Evolutionary conservation across 208 protist genomes (phyloP), one percentile per base, ranked within the genome.

Genomic region (Trypanosoma cruzi): DNA sequence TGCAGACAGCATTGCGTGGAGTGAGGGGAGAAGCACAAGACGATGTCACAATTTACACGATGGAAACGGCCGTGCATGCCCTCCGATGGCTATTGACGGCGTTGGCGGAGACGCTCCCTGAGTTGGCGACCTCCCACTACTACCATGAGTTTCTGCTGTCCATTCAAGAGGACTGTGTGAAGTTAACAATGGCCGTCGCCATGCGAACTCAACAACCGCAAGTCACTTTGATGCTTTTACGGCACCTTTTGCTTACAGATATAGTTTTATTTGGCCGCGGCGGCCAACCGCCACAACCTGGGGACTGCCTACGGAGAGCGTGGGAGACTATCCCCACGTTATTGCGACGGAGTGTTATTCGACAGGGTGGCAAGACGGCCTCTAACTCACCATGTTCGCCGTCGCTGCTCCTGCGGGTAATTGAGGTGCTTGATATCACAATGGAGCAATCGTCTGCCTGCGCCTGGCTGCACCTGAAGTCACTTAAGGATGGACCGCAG

Each of bases 211-310:
- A 61, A 53, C 69, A 73, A 46, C 22, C 54, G 8, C 37, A 80
- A 52, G 72, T 71, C 10, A 57, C 54, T 1, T 36, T 85, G 40
- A 56, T 58, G 20, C 71, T 95, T 53, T 75, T 91, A 36, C 66
- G 68, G 10, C 69, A 91, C 26, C 78, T 92, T 48, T 37, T 92
- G 50, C 64, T 40, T 13, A 71, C 66, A 16, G 86, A 92, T 67
- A 49, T 91, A 13, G 62, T 67, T 14, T 71, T 50, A 13, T 73
- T 68, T 68, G 24, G 53, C 40, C 20, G 32, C 16, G 18, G n/a
- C 18, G 1, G 32, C n/a, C n/a, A n/a, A 8, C 13, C 28, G 7
- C 48, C 32, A 32, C 40, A 55, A 31, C 71, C 64, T 7, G 18
- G 1, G 5, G 65, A 70, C 0, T 78, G 59, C 49, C 31, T 78